These are phyloP conservation scores for Apiotrichum sp. DNA, from an alignment of 1,284 basidiomycete species.

Conservation along the genomic window DNA sequence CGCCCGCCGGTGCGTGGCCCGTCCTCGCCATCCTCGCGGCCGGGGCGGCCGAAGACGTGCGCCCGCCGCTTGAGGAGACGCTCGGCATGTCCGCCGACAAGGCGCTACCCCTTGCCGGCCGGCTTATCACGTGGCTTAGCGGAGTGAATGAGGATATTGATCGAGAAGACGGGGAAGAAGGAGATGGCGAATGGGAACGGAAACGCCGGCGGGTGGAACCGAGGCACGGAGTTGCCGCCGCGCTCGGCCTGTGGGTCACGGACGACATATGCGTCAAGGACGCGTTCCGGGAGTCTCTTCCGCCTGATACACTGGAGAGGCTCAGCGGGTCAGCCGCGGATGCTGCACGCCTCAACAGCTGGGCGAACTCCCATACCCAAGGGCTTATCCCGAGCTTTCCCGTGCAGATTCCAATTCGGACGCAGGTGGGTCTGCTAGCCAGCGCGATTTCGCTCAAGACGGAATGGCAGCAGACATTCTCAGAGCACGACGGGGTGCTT, in stretches of 20 bases:
- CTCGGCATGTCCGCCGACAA: background rate
- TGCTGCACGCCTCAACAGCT: background rate
- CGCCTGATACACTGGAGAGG: background rate
- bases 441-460: no score
- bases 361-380: background rate
- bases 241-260: background rate
- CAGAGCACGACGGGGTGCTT: no score
- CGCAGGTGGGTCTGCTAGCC: no score
- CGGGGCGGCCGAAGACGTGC: background rate
- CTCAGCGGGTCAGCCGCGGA: background rate
- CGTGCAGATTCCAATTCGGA: no score
- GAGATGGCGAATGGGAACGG: no score
- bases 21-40: background rate
- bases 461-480: no score
- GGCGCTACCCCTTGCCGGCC: background rate
- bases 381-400: no score
- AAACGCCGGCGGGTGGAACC: no score
- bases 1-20: background rate
- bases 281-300: background rate
- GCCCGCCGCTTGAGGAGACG: background rate
- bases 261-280: background rate
- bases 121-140: background rate
- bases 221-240: background rate
- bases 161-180: no score
- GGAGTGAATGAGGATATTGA: background rate